Base-by-base conservation (phyloP, 1,284 basidiomycete species). In the Tilletia walkeri region DNA sequence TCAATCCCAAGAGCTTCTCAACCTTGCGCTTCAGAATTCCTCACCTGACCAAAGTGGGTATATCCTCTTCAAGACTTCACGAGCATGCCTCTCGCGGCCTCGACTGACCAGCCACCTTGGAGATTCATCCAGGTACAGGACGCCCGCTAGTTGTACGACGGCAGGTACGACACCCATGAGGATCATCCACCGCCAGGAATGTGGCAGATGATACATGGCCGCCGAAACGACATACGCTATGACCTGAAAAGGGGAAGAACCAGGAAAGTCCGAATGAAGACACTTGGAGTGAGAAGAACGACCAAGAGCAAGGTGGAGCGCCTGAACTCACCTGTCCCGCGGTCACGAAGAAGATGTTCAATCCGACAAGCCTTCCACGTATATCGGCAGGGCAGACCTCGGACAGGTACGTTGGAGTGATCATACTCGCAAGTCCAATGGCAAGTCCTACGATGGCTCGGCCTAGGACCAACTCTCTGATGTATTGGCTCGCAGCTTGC, bases 151-250 rank as follows among this genome's bases (percentile, higher is more conserved):
- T 68, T 81, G 79, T 4, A 76, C 69, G 1, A 80, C 36, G 5
- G 79, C 79, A 4, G 79, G 79, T 7, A 78, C 45, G 4, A 73
- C 75, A 4, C 76, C 77, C 3, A 71, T 73, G 3, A 80, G 69
- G 12, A 77, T 76, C 80, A 81, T 81, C 76, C 76, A 81, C 10
- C 80, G 65, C 80, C 80, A 81, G 4, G 76, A 76, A 38, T 80
- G 77, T 3, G 78, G 74, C 12, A 80, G 38, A 24, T 76, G 70
- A 68, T 77, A 81, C 59, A 81, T 75, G 3, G 73, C 71, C 6
- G 80, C 78, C 48, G 76, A 72, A 34, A 81, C 69, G 14, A 73
- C 39, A 49, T 81, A 81, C 3, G 80, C 78, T 3, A 78, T 67
- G 12, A 81, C 78, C 59, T 63, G 6, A 30, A 6, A 4, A 30